Conservation (phyloP, 2,329 filamentous ascomycete species). For the Biscogniauxia sp. region DNA sequence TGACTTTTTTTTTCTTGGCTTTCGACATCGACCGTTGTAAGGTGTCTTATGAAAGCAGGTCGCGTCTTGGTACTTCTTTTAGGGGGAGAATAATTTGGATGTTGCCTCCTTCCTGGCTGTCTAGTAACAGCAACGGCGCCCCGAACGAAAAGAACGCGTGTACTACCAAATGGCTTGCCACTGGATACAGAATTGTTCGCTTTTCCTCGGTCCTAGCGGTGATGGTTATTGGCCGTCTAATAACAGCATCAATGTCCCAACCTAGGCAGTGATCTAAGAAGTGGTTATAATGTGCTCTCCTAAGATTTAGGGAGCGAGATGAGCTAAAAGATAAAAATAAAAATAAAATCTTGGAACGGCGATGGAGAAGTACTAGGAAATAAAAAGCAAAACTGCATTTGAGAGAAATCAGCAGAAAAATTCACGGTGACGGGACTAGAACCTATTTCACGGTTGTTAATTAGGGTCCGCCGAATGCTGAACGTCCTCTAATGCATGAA, state of each 20-base stretch:
- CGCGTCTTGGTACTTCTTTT: background rate
- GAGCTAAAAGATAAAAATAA: background rate
- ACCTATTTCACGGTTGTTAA: background rate
- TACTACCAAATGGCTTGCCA: constrained; percentile 4
- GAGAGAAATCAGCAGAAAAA: background rate
- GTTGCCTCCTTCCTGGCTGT: constrained; percentile 21
- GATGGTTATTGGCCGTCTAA: constrained; percentile 26
- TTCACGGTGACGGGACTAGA: background rate
- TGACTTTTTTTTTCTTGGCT: no score
- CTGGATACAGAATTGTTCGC: background rate
- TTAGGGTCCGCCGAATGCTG: background rate
- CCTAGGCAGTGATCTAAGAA: background rate
- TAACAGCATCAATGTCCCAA: constrained; percentile 26
- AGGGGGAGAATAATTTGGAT: background rate
- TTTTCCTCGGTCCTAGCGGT: background rate
- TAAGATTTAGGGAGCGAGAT: background rate
- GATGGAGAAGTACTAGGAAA: background rate
- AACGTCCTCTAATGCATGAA: background rate
- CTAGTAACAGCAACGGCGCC: constrained; percentile 33
- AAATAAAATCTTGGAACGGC: background rate
- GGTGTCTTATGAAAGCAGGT: background rate
- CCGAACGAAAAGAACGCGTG: constrained; percentile 6
- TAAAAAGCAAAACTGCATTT: background rate
- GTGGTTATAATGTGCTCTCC: background rate
- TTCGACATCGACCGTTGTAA: no score